Base-by-base conservation (phyloP, 345 rosid genomes). In the Euphorbia lathyris region DNA sequence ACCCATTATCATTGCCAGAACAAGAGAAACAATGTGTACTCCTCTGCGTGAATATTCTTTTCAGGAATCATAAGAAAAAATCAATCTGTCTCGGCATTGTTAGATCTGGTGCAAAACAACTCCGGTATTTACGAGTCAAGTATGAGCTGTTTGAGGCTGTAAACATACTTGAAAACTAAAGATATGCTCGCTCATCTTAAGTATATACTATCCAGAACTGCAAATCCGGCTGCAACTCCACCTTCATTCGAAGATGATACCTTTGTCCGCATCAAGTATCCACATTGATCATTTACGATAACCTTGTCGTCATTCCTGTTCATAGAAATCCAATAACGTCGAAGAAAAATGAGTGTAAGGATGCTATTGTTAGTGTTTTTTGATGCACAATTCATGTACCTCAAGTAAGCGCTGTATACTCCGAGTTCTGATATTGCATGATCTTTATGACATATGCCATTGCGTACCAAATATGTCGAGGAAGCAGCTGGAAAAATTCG, bases 201-300 rank as follows among this genome's bases (percentile, higher is more conserved):
- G 73, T 92, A 92, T 69, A 92, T 68, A 73, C 99, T 92, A 74
- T 96, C 98, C 83, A 96, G 67, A 50, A 92, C 99, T 4, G 95
- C 96, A 72, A 82, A 92, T 77, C 99, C 99, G 67, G 97, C 91
- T 0, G 87, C 96, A 22, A 96, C 97, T 26, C 99, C 99, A 13
- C 98, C 99, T 92, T 96, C 99, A 69, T 90, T 78, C 55, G 98
- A 89, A 16, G 99, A 90, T 7, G 97, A 82, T 12, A 85, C 81
- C 78, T 90, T 96, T 7, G 98, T 92, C 59, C 97, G 80, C 98
- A 89, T 82, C 80, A 96, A 81, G 72, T 92, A 92, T 71, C 99
- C 98, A 40, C 90, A 72, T 63, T 88, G 84, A 56, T 88, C 93
- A 45, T 96, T 96, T 40, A 89, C 26, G 13, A 96, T 81, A 45